Conservation (phyloP, 768 basidiomycete genomes). For the Clitopilus hobsonii region DNA sequence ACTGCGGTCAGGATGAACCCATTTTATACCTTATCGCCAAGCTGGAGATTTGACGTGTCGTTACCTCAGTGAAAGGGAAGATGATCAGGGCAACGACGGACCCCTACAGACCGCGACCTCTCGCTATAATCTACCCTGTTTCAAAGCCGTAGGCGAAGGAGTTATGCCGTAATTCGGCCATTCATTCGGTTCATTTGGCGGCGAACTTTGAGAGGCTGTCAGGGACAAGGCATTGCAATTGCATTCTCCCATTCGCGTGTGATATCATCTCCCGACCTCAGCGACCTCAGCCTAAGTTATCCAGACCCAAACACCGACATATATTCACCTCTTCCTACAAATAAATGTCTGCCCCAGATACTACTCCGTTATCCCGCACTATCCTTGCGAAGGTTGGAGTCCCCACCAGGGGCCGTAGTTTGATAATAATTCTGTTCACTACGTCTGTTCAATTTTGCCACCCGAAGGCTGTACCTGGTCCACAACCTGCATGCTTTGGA, state of each 20-base stretch:
- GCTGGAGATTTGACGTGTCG: background rate
- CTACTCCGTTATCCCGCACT: conserved; percentile 72
- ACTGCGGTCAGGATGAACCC: background rate
- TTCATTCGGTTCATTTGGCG: background rate
- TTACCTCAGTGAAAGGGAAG: background rate
- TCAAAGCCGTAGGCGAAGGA: background rate
- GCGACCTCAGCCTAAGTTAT: no score
- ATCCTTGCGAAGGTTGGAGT: conserved; percentile 75
- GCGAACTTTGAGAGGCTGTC: background rate
- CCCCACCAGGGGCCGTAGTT: conserved; percentile 68
- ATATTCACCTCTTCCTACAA: background rate
- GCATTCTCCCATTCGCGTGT: no score
- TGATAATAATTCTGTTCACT: conserved; percentile 30
- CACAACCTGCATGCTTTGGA: conserved; percentile 1
- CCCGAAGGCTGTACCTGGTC: conserved; percentile 5
- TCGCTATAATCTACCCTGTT: background rate
- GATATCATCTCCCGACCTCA: no score
- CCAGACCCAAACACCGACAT: no score
- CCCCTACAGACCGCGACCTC: background rate
- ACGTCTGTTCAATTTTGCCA: conserved; percentile 34
- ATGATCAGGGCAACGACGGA: background rate
- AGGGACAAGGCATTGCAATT: no score
- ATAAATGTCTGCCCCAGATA: conserved; percentile 72
- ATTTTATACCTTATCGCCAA: background rate
- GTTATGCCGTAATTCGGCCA: background rate